Evolutionary conservation across 2,329 filamentous ascomycete species (phyloP), one percentile per base, ranked within the genome.

Genomic region (Alternaria sp.): DNA sequence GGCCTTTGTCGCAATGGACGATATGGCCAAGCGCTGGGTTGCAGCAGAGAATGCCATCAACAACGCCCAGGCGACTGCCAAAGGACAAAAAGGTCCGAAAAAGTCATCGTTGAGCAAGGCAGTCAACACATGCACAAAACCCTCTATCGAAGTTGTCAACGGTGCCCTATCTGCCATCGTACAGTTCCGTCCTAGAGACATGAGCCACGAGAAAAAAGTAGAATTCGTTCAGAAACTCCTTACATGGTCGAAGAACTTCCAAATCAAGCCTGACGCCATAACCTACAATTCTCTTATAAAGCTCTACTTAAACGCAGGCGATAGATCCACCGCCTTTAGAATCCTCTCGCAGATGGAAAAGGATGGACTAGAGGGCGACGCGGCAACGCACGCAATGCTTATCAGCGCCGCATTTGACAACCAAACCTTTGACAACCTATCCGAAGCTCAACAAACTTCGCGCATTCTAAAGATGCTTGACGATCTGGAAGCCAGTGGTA

Each of bases 361-460:
- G 3, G 77, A 83, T 16, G 82, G 82, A 3, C 75, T 92, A 28
- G 66, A 82, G 30, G 85, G 89, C 1, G 87, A 93, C 73, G 81
- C 84, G n/a, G 85, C 85, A 6, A 95, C 92, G 0, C 92, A 91
- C 75, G 91, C 88, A 22, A 87, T 92, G 62, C 83, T 95, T 57
- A 81, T 95, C 7, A 87, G 90, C 42, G 85, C 79, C 20, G 71
- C 84, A 18, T 83, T 86, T 68, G 85, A 70, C 76, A 86, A 61
- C 79, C 87, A 69, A 71, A 79, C 63, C 67, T 77, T 87, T 42
- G 70, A 78, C 38, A 51, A 66, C 28, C 71, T 82, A 48, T 74
- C 80, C 2, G 75, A 81, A 0, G 75, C 81, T 11, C 82, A 88
- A 54, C 88, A 90, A 73, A 71, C 75, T 20, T 71, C 77, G 2